Evolutionary conservation across 768 basidiomycete genomes (phyloP).

Genomic region (Hygrophorus russula): DNA sequence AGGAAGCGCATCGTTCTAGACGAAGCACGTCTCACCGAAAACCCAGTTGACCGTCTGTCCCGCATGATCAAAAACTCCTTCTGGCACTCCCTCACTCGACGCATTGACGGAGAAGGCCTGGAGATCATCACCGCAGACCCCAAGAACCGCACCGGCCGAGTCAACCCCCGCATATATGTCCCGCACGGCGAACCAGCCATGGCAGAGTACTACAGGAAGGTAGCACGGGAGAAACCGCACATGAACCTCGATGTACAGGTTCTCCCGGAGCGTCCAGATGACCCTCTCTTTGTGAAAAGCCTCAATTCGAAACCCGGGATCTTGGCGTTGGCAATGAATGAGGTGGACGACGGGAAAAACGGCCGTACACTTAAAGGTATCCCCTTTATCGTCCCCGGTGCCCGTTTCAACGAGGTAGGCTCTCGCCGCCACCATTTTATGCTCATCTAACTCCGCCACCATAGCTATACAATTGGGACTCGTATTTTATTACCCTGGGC

Average conservation of each 20-base stretch:
- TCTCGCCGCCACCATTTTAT: neutral
- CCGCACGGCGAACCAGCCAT: slow-evolving; percentile 89
- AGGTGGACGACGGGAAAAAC: slow-evolving; percentile 69
- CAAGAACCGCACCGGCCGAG: slow-evolving; percentile 87
- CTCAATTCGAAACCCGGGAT: slow-evolving; percentile 92
- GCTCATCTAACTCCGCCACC: slow-evolving; percentile 4
- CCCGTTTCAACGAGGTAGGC: slow-evolving; percentile 84
- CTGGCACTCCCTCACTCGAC: slow-evolving; percentile 94
- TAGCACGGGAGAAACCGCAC: slow-evolving; percentile 86
- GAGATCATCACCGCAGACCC: slow-evolving; percentile 98
- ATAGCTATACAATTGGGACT: slow-evolving; percentile 92
- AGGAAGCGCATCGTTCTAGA: slow-evolving; percentile 97
- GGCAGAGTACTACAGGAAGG: slow-evolving; percentile 90
- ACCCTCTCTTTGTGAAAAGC: slow-evolving; percentile 82
- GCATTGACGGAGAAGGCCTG: slow-evolving; percentile 94
- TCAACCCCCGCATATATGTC: slow-evolving; percentile 90
- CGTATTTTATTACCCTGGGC: slow-evolving; percentile 89
- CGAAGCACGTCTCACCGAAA: slow-evolving; percentile 94
- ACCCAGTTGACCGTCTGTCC: slow-evolving; percentile 91
- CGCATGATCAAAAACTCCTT: slow-evolving; percentile 98
- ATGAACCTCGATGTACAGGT: slow-evolving; percentile 89
- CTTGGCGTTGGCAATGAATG: slow-evolving; percentile 90
- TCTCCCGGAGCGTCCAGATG: slow-evolving; percentile 78
- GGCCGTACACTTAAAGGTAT: slow-evolving; percentile 83
- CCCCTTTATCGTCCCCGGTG: slow-evolving; percentile 95